Conservation (phyloP, 768 basidiomycete genomes). For the Boletus insuetus region DNA sequence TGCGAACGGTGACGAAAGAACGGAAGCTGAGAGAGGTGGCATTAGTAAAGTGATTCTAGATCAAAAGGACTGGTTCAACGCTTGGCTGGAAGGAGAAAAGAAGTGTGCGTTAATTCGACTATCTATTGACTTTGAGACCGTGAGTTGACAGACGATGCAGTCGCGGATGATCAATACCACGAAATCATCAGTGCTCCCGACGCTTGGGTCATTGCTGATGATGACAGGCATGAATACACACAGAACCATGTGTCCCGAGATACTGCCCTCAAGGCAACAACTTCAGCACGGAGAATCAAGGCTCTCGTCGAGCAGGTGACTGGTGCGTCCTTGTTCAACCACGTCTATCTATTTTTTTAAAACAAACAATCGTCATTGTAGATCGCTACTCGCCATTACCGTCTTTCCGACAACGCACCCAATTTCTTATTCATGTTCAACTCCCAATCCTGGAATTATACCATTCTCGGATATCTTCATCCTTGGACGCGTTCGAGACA, state of each 20-base stretch:
- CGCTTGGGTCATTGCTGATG: slow-evolving; percentile 83
- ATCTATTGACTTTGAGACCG: background rate
- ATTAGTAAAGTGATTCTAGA: slow-evolving; percentile 80
- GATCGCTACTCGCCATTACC: slow-evolving; percentile 93
- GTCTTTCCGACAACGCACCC: slow-evolving; percentile 66
- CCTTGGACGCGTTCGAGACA: slow-evolving; percentile 92
- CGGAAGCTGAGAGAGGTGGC: slow-evolving; percentile 60
- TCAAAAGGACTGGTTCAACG: slow-evolving; percentile 83
- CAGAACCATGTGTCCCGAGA: slow-evolving; percentile 17
- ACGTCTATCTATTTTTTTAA: background rate
- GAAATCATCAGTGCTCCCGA: slow-evolving; percentile 77
- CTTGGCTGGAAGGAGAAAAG: slow-evolving; percentile 88
- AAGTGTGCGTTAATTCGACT: slow-evolving; percentile 56
- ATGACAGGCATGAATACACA: slow-evolving; percentile 48
- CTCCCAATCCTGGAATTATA: slow-evolving; percentile 81
- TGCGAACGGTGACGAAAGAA: slow-evolving; percentile 13
- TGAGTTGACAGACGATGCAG: slow-evolving; percentile 39
- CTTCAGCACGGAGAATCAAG: slow-evolving; percentile 80
- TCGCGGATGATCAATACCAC: slow-evolving; percentile 84
- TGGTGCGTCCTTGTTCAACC: slow-evolving; percentile 42
- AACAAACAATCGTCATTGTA: slow-evolving; percentile 26
- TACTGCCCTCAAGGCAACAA: slow-evolving; percentile 63
- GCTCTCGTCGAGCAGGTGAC: slow-evolving; percentile 90
- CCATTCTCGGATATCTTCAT: slow-evolving; percentile 70
- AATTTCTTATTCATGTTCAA: slow-evolving; percentile 84